These are phyloP conservation scores for Rhodotorula mucilaginosa DNA, from an alignment of 1,284 basidiomycete genomes.

Conservation along the genomic window DNA sequence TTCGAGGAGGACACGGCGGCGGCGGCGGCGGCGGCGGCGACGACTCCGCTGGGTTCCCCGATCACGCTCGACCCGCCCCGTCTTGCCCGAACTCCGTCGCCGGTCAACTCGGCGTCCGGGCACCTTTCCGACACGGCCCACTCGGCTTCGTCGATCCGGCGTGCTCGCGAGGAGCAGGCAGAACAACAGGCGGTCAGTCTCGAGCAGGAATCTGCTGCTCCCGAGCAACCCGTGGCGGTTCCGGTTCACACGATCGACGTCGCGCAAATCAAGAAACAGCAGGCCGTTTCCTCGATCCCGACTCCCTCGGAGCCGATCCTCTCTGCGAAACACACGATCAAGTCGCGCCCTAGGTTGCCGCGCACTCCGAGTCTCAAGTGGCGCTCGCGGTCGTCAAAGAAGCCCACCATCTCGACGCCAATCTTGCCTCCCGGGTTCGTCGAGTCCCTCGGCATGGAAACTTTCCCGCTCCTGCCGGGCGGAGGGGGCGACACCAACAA, in stretches of 20 bases:
- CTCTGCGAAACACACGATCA: neutral
- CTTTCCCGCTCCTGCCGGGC: conserved; percentile 31
- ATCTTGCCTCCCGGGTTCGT: conserved; percentile 40
- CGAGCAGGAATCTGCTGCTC: neutral
- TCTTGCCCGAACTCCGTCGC: neutral
- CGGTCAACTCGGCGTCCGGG: neutral
- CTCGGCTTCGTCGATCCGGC: conserved; percentile 1
- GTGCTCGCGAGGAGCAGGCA: neutral
- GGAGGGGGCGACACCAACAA: neutral
- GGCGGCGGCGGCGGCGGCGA: conserved; percentile 4
- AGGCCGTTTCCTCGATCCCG: neutral
- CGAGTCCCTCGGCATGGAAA: conserved; percentile 40
- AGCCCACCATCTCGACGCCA: conserved; percentile 31
- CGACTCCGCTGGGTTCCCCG: neutral
- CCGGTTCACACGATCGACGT: conserved; percentile 10
- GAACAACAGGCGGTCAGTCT: neutral
- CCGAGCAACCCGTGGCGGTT: neutral
- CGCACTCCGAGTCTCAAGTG: conserved; percentile 18
- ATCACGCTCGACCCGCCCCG: neutral
- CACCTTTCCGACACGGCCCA: neutral
- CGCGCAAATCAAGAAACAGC: conserved; percentile 2
- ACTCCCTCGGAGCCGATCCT: conserved; percentile 3
- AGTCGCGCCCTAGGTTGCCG: neutral
- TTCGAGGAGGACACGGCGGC: conserved; percentile 15
- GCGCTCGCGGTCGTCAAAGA: conserved; percentile 20